phyloP scores from a whole-genome alignment of 257 asterid genomes.

The Scutellaria minor region DNA sequence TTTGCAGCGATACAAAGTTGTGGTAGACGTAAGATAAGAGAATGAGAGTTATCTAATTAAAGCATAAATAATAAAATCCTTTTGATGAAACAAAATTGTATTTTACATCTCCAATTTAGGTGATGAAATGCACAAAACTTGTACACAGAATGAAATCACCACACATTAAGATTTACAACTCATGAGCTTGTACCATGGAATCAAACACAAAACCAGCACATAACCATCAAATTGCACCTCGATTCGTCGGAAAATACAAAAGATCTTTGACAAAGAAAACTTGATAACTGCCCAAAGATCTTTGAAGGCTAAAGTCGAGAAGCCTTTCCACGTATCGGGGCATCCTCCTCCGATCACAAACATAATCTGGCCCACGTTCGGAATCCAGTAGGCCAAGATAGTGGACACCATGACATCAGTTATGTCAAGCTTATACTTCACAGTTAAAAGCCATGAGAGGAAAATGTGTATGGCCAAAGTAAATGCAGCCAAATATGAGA shows the following conservation, averaged over 20 bases:
- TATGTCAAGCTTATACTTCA: constrained; percentile 54
- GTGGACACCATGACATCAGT: constrained; percentile 71
- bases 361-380: constrained; percentile 62
- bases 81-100: no score
- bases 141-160: not conserved
- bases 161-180: not conserved
- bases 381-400: constrained; percentile 73
- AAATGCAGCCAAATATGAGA: constrained; percentile 61
- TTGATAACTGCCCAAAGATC: constrained; percentile 73
- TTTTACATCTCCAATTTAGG: no score
- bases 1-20: no score
- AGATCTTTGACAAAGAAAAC: constrained; percentile 57
- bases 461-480: constrained; percentile 54
- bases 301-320: constrained; percentile 57
- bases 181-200: not conserved
- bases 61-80: no score
- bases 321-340: constrained; percentile 74
- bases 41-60: no score
- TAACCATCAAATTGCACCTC: no score
- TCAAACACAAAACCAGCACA: no score
- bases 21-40: no score
- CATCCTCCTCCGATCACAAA: constrained; percentile 67
- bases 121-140: no score
- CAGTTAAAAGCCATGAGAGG: constrained; percentile 68
- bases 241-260: not conserved